Conservation (phyloP, 78 protist species). For the Mastigamoeba balamuthi region DNA sequence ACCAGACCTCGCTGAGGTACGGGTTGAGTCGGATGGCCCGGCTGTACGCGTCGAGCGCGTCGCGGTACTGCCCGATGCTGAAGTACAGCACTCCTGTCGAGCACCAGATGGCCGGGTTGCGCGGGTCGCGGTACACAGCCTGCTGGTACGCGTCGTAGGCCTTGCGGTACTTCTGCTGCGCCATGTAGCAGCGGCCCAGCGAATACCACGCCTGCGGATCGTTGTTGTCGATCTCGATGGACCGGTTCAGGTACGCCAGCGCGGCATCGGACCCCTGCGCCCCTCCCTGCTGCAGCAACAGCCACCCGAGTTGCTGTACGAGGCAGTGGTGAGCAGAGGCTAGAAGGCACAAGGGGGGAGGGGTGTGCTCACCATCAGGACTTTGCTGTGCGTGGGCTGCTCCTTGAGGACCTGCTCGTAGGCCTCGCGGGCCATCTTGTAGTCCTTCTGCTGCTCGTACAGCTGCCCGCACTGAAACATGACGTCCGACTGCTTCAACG, state of each 20-base stretch:
- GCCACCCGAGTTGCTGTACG: conserved; percentile 74
- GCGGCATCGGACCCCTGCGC: conserved; percentile 38
- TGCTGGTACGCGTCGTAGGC: conserved; percentile 79
- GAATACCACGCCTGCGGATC: conserved; percentile 75
- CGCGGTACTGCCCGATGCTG: conserved; percentile 60
- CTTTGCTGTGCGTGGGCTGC: conserved; percentile 45
- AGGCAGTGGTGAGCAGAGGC: too few species aligned
- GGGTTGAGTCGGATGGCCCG: conserved; percentile 71
- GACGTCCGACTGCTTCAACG: conserved; percentile 54
- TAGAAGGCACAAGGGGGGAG: too few species aligned
- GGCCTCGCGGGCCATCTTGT: conserved; percentile 45
- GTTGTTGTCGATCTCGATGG: conserved; percentile 51
- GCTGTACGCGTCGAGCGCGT: conserved; percentile 77
- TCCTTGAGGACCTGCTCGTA: conserved; percentile 64
- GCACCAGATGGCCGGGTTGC: conserved; percentile 78
- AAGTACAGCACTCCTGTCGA: conserved; percentile 77
- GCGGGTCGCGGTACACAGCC: conserved; percentile 68
- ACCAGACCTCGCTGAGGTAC: conserved; percentile 59
- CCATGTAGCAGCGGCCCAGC: conserved; percentile 72
- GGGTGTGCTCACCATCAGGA: too few species aligned
- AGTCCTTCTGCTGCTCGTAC: conserved; percentile 69
- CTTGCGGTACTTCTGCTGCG: conserved; percentile 54
- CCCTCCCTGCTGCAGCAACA: conserved; percentile 45
- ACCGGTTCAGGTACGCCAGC: conserved; percentile 16
- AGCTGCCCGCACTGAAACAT: conserved; percentile 80